Base-by-base conservation (phyloP, 306 rosid genomes). In the Cicer cuneatum region DNA sequence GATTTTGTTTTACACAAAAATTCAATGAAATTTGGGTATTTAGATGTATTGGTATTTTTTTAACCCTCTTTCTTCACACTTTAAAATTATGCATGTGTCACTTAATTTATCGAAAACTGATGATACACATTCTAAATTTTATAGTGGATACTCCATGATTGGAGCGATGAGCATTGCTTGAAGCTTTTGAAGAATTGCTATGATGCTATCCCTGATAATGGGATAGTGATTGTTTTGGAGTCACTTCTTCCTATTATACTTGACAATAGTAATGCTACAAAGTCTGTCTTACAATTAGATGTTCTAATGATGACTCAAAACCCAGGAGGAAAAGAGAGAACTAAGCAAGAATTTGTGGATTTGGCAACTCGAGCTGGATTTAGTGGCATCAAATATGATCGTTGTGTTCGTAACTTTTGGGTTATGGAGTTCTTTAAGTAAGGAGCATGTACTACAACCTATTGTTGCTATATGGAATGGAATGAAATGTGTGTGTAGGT, bases 371-470 rank as follows among this genome's bases (percentile, higher is more conserved):
- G 6, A 9, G 82, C 87, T 39, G 86, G 93, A 16, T 88, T 88
- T 62, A 61, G 74, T 1, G 84, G 86, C 59, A 65, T 90, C 29
- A 74, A 16, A 66, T 83, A 66, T 67, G 74, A 52, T 7, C 73
- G 86, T 3, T 58, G 1, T 65, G 71, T 74, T 0, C 40, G 41
- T 12, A 74, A 52, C 46, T 52, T 58, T 0, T 84, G 86, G 84
- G 45, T 87, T 15, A 86, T 90, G 81, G 89, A 84, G 76, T 84
- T 90, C 71, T 80, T 70, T 9, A 90, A 90, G 80, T 76, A 52
- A 38, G 8, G 0, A 40, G 51, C 1, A 10, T 4, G 12, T 61
- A 24, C 6, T 13, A 29, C 33, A 3, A 29, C 0, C 33, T 29
- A 29, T 2, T 53, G 1, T 2, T 57, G 8, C 11, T 54, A 21